Percentiles rank a stretch among this genome's conserved stretches.
Conservation (phyloP, 495 filamentous ascomycete species). For the Neurospora sp. region DNA sequence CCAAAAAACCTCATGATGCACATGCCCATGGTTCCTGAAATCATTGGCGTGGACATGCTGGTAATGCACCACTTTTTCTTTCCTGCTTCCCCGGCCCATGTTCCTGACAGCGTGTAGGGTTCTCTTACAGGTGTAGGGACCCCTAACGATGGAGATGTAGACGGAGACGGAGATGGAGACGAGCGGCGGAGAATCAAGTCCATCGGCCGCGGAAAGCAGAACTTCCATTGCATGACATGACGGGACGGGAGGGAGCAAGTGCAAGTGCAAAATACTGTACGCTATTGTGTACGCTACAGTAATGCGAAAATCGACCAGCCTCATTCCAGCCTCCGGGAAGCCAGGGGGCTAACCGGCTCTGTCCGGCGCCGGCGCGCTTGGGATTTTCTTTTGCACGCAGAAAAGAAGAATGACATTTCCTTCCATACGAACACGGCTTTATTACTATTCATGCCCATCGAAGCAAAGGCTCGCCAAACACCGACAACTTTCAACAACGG, state of each 20-base stretch:
- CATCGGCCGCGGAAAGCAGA: background rate
- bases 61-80: background rate
- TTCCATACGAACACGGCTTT: background rate
- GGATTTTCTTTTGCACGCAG: background rate
- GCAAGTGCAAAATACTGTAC: background rate
- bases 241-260: background rate
- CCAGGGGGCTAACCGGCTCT: background rate
- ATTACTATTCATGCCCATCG: background rate
- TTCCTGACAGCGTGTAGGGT: background rate
- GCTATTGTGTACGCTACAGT: background rate
- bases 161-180: background rate
- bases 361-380: background rate
- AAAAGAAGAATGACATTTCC: background rate
- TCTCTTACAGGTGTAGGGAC: background rate
- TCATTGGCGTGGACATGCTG: background rate
- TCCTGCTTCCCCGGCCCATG: conserved; percentile 4
- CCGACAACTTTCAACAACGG: background rate
- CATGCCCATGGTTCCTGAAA: background rate
- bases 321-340: background rate
- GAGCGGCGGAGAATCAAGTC: background rate
- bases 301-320: background rate
- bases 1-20: background rate
- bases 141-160: background rate
- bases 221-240: background rate
- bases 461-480: background rate